Percentiles rank a stretch among this genome's conserved stretches.
phyloP scores from a whole-genome alignment of 352 stramenopile species.

The Lagenidium sp. region DNA sequence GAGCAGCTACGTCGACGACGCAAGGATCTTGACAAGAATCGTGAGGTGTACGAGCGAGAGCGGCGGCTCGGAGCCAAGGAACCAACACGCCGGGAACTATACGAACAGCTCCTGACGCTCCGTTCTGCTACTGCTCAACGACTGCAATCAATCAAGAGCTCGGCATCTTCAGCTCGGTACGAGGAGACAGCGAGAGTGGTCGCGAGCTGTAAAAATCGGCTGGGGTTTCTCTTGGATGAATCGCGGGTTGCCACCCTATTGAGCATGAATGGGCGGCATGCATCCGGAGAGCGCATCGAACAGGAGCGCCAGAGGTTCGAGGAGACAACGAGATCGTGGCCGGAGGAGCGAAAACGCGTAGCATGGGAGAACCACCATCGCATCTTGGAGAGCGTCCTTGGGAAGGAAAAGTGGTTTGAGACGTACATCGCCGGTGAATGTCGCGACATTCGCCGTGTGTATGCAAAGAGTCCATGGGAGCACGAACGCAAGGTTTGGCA shows the following conservation, averaged over 20 bases:
- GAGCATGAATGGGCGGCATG: neutral
- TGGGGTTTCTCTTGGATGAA: slow-evolving; percentile 21
- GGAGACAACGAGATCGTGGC: slow-evolving; percentile 4
- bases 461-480: slow-evolving; percentile 33
- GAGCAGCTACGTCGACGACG: slow-evolving; percentile 4
- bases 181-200: slow-evolving; percentile 15
- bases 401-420: slow-evolving; percentile 37
- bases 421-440: slow-evolving; percentile 32
- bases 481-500: slow-evolving; percentile 35
- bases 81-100: slow-evolving; percentile 26
- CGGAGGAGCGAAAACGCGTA: slow-evolving; percentile 8
- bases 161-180: slow-evolving; percentile 10
- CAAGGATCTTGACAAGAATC: slow-evolving; percentile 1
- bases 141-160: slow-evolving; percentile 13
- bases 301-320: slow-evolving; percentile 4
- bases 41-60: neutral
- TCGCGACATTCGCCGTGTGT: slow-evolving; percentile 34
- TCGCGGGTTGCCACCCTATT: neutral
- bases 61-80: too few relatives aligned
- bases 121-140: slow-evolving; percentile 15
- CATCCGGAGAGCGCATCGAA: neutral
- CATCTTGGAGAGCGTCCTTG: slow-evolving; percentile 19
- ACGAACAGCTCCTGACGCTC: slow-evolving; percentile 26
- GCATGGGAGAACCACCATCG: slow-evolving; percentile 33
- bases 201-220: slow-evolving; percentile 32